Evolutionary conservation across 352 stramenopile species (phyloP), one percentile per base, ranked within the genome.

Genomic region (Globisporangium alternatum): DNA sequence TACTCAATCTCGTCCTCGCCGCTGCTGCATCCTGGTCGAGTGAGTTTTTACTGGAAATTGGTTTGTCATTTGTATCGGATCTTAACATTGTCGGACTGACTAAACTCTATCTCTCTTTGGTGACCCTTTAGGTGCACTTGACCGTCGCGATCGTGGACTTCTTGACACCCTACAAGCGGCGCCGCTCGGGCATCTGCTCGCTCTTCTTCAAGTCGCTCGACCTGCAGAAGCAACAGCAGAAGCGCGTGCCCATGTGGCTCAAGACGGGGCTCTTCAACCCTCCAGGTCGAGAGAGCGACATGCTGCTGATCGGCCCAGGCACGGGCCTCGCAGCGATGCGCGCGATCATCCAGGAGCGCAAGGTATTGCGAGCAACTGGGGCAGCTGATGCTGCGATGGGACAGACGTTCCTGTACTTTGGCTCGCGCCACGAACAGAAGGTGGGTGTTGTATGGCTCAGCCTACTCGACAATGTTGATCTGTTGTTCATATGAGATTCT

Each of bases 1-100:
- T 98, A 98, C 75, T 98, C 92, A 43, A 98, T 98, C 53, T 90
- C 93, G 22, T 98, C 91, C 7, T 95, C 88, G 8, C 75, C 75
- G 10, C 37, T 83, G 19, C 61, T 83, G 25, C 67, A 95, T 63
- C 77, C 88, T 39, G 67, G 74, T 22, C 48, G 48, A 35, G 48
- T 55, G 25, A 37, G 48, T 55, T 22, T 7, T 15, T 22, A 21
- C 19, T 48, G 19, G 17, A 48, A 22, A 12, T 22, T 48, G 19
- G 17, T 43, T 43, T 43, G 15, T 5, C 7, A 39, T 51, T 30
- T 48, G 5, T 31, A 21, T 37, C 48, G 21, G 10, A 30, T 53
- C 5, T 8, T 31, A 25, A 52, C 47, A 33, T 53, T 53, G 9
- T 19, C 9, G 22, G 25, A 31, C 47, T 33, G 19, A 33, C 12